Conservation (phyloP, 1,284 basidiomycete genomes). For the Leccinum subspadiceum region DNA sequence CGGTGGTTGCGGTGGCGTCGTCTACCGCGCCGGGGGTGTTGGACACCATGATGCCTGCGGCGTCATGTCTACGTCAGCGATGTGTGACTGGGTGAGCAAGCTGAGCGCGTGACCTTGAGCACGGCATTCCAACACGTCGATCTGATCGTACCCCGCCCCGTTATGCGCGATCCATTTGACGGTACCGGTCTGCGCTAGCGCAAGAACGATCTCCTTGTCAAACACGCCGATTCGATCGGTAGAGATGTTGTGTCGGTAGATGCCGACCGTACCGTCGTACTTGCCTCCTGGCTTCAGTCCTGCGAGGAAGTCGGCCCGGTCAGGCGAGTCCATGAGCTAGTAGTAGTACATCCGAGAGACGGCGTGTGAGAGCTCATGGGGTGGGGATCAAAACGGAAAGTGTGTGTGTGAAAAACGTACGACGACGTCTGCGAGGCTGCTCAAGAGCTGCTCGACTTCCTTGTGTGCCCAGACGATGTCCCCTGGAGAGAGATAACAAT, state of each 20-base stretch:
- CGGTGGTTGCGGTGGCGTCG: slow-evolving; percentile 89
- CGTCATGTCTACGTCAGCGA: neutral
- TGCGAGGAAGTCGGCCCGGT: slow-evolving; percentile 67
- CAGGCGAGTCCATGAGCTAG: slow-evolving; percentile 64
- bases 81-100: neutral
- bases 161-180: slow-evolving; percentile 90
- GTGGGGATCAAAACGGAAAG: neutral
- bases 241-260: slow-evolving; percentile 77
- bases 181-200: slow-evolving; percentile 60
- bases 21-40: slow-evolving; percentile 92
- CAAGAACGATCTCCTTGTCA: slow-evolving; percentile 73
- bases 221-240: slow-evolving; percentile 72
- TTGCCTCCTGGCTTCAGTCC: slow-evolving; percentile 65
- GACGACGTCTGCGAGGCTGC: slow-evolving; percentile 69
- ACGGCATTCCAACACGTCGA: slow-evolving; percentile 76
- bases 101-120: slow-evolving; percentile 49
- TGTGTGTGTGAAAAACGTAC: slow-evolving; percentile 45
- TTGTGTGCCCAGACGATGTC: slow-evolving; percentile 79
- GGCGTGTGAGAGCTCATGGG: neutral
- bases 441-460: slow-evolving; percentile 66
- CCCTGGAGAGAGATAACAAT: slow-evolving; percentile 39
- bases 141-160: slow-evolving; percentile 89
- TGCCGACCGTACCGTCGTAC: slow-evolving; percentile 72
- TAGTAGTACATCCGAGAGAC: neutral
- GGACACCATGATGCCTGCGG: slow-evolving; percentile 76